These are phyloP conservation scores for Tephrocybe sp. DNA, from an alignment of 768 basidiomycete species.

Conservation along the genomic window DNA sequence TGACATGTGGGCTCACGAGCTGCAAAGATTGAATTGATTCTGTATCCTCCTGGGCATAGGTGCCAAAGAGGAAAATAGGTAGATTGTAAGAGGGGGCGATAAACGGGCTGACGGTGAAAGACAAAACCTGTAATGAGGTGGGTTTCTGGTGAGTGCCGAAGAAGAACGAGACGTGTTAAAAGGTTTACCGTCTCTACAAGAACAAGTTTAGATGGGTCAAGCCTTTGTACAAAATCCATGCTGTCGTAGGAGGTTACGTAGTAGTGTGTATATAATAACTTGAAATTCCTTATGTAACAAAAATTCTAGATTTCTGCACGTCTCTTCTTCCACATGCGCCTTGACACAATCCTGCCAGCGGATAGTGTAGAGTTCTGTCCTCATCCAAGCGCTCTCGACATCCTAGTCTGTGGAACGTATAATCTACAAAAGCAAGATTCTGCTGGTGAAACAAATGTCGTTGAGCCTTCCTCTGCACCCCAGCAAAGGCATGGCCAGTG, in stretches of 20 bases:
- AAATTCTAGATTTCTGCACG: background rate
- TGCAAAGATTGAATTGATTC: constrained; percentile 66
- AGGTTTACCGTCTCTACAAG: constrained; percentile 53
- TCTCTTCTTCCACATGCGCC: constrained; percentile 7
- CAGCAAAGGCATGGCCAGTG: constrained; percentile 69
- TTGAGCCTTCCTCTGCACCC: constrained; percentile 12
- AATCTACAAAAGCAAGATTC: constrained; percentile 48
- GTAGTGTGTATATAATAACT: too few relatives aligned
- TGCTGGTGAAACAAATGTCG: constrained; percentile 7
- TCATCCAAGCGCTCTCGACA: constrained; percentile 46
- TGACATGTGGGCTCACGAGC: constrained; percentile 37
- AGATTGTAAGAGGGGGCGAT: constrained; percentile 70
- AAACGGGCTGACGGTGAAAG: constrained; percentile 57
- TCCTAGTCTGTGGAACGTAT: constrained; percentile 92
- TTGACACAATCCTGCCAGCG: constrained; percentile 79
- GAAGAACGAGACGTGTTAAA: background rate
- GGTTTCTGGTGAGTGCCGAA: background rate
- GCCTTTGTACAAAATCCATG: constrained; percentile 67
- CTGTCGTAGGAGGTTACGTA: too few relatives aligned
- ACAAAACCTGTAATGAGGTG: constrained; percentile 44
- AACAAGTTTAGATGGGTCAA: constrained; percentile 72
- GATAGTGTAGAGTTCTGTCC: constrained; percentile 94
- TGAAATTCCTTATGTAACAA: constrained; percentile 1
- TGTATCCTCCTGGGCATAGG: constrained; percentile 65
- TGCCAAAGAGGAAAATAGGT: constrained; percentile 79